Evolutionary conservation across 768 basidiomycete species (phyloP).

Genomic region (Sporobolomyces pararoseus): DNA sequence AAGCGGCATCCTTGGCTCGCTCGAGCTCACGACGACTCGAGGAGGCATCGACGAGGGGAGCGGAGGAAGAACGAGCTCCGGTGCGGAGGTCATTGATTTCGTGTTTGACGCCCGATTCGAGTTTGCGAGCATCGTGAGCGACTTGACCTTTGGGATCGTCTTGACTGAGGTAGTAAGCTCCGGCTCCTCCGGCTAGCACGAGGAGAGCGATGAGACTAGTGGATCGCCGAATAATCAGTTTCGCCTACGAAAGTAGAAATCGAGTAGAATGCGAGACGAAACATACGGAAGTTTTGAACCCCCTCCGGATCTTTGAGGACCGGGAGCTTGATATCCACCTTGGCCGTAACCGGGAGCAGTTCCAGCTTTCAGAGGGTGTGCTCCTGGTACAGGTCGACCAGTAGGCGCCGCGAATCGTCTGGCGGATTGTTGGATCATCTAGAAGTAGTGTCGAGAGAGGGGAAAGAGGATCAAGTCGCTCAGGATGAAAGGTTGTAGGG

Average conservation of each 20-base stretch:
- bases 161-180: neutral
- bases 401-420: slow-evolving; percentile 5
- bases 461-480: neutral
- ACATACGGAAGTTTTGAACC: slow-evolving; percentile 3
- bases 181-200: neutral
- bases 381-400: slow-evolving; percentile 7
- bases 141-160: slow-evolving; percentile 6
- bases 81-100: slow-evolving; percentile 4
- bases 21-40: slow-evolving; percentile 11
- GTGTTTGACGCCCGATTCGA: slow-evolving; percentile 8
- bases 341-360: slow-evolving; percentile 1
- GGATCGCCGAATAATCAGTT: neutral
- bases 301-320: slow-evolving; percentile 16
- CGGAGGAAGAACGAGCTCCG: slow-evolving; percentile 8
- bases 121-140: slow-evolving; percentile 5
- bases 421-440: neutral
- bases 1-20: slow-evolving; percentile 9
- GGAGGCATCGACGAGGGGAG: slow-evolving; percentile 20
- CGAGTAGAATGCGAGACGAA: no score
- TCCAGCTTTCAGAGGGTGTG: slow-evolving; percentile 9
- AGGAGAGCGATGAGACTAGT: slow-evolving; percentile 1
- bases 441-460: neutral
- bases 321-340: slow-evolving; percentile 6
- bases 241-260: no score
- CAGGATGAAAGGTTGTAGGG: no score